phyloP scores from a whole-genome alignment of 495 filamentous ascomycete genomes.

The Penicillium mononematosum region DNA sequence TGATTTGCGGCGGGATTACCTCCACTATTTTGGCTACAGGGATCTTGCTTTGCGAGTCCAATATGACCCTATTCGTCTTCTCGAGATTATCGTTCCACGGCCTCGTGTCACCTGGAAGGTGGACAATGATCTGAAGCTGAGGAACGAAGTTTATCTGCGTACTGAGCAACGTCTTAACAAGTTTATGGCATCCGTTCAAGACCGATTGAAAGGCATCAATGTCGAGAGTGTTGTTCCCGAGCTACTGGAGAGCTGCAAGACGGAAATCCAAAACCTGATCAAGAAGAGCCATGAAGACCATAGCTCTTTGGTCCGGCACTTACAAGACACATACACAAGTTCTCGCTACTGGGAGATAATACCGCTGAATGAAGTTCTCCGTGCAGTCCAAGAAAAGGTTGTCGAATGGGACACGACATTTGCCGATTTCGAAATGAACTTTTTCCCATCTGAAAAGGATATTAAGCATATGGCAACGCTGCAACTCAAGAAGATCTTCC shows the following conservation, averaged over 20 bases:
- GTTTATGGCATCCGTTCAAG: conserved; percentile 83
- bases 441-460: conserved; percentile 96
- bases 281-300: conserved; percentile 82
- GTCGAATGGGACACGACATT: conserved; percentile 92
- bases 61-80: conserved; percentile 84
- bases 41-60: conserved; percentile 84
- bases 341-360: conserved; percentile 97
- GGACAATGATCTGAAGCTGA: conserved; percentile 83
- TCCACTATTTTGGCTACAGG: conserved; percentile 87
- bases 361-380: conserved; percentile 81
- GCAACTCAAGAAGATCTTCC: conserved; percentile 92
- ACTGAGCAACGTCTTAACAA: conserved; percentile 76
- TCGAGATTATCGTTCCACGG: conserved; percentile 94
- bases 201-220: conserved; percentile 81
- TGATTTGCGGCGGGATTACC: conserved; percentile 86
- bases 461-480: conserved; percentile 87
- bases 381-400: conserved; percentile 88
- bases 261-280: conserved; percentile 71
- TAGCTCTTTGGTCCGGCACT: conserved; percentile 61
- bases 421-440: conserved; percentile 85
- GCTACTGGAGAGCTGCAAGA: conserved; percentile 73
- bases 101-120: conserved; percentile 95
- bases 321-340: conserved; percentile 87
- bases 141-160: conserved; percentile 83
- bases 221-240: conserved; percentile 86